phyloP scores from a whole-genome alignment of 495 filamentous ascomycete species.

The Oleoguttula mirabilis region DNA sequence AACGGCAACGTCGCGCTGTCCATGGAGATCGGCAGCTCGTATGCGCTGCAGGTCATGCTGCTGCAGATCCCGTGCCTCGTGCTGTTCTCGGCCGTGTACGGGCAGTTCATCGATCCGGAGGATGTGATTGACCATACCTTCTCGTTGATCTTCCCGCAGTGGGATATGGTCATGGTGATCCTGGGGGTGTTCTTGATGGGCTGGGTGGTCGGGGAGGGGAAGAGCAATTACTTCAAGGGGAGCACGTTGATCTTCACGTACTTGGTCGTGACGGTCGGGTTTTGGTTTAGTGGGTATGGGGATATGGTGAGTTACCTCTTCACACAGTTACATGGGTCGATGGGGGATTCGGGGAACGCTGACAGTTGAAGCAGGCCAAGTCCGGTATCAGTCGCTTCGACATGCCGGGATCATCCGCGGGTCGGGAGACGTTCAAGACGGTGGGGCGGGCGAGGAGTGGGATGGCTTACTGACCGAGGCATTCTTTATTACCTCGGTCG shows the following conservation, averaged over 20 bases:
- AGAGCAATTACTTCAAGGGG: slow-evolving; percentile 89
- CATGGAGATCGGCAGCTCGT: slow-evolving; percentile 98
- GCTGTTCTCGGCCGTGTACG: slow-evolving; percentile 63
- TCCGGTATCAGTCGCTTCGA: slow-evolving; percentile 40
- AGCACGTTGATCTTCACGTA: slow-evolving; percentile 91
- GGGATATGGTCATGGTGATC: slow-evolving; percentile 97
- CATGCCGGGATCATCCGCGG: slow-evolving; percentile 44
- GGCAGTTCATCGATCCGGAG: slow-evolving; percentile 38
- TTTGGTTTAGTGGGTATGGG: slow-evolving; percentile 72
- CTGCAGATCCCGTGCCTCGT: slow-evolving; percentile 91
- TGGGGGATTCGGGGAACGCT: too few species aligned
- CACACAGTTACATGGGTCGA: too few species aligned
- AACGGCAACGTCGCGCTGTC: slow-evolving; percentile 99
- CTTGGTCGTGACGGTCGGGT: slow-evolving; percentile 81
- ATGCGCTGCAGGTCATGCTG: slow-evolving; percentile 94
- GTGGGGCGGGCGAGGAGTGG: slow-evolving; percentile 35
- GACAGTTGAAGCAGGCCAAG: not conserved
- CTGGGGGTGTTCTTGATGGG: slow-evolving; percentile 94
- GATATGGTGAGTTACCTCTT: slow-evolving; percentile 34
- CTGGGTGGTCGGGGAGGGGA: slow-evolving; percentile 97
- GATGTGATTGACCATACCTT: slow-evolving; percentile 71
- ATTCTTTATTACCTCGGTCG: too few species aligned
- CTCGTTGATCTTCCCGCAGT: slow-evolving; percentile 90
- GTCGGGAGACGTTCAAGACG: slow-evolving; percentile 41
- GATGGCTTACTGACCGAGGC: slow-evolving; percentile 25